A percentile compares a stretch with the other conserved stretches of the same genome.
These are phyloP conservation scores for Rutstroemia sp. DNA, from an alignment of 2,329 filamentous ascomycete genomes.

Conservation along the genomic window DNA sequence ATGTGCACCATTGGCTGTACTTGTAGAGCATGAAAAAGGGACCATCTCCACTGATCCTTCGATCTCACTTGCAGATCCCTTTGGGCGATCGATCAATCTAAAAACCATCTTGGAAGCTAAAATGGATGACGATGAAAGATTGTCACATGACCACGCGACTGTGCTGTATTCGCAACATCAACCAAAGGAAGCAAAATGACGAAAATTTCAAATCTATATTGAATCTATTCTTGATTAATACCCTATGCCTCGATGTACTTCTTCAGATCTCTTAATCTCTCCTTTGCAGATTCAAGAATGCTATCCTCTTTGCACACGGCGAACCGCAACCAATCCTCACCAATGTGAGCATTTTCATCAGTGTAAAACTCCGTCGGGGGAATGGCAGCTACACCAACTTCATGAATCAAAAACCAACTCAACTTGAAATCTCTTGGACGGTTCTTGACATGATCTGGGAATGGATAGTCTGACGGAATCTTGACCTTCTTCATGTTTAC, in stretches of 20 bases:
- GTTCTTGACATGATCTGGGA: slow-evolving; percentile 79
- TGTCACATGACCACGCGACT: no score
- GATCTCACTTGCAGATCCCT: no score
- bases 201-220: neutral
- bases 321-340: slow-evolving; percentile 89
- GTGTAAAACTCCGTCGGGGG: slow-evolving; percentile 98
- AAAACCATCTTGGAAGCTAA: no score
- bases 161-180: no score
- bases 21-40: no score
- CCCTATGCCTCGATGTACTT: slow-evolving; percentile 38
- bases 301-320: slow-evolving; percentile 94
- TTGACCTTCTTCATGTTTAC: slow-evolving; percentile 88
- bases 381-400: slow-evolving; percentile 91
- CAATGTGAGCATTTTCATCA: slow-evolving; percentile 71
- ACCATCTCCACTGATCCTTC: no score
- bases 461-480: slow-evolving; percentile 75
- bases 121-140: no score
- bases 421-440: slow-evolving; percentile 91
- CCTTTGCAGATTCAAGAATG: slow-evolving; percentile 72
- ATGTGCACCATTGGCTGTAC: neutral
- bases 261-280: slow-evolving; percentile 45
- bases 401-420: slow-evolving; percentile 93
- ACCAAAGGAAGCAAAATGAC: no score
- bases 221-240: neutral
- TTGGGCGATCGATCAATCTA: no score